Percentiles rank a stretch among this genome's conserved stretches.
Conservation (phyloP, 2,329 filamentous ascomycete species). For the Colletotrichum higginsianum region DNA sequence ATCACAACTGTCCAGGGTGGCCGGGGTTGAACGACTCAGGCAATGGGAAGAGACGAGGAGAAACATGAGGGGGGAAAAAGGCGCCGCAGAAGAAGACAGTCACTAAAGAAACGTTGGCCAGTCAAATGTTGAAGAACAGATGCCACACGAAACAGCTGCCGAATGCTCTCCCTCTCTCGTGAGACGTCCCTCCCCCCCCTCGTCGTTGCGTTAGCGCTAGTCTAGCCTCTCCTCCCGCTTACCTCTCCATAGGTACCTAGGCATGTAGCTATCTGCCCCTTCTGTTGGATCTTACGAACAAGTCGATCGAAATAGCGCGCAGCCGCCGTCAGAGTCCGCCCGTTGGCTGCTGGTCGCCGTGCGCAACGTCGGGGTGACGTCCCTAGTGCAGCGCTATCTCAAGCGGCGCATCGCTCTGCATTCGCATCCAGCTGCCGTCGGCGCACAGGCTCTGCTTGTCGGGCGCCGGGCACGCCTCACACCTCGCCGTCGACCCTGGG, state of each 20-base stretch:
- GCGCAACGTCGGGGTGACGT: slow-evolving; percentile 38
- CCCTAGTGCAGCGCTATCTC: not conserved
- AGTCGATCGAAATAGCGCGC: slow-evolving; percentile 33
- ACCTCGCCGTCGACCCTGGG: not conserved
- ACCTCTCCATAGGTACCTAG: not conserved
- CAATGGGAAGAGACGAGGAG: not conserved
- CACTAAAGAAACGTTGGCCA: slow-evolving; percentile 26
- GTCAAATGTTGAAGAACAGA: slow-evolving; percentile 26
- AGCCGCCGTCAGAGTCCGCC: not conserved
- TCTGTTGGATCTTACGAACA: not conserved
- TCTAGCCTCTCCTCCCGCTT: slow-evolving; percentile 1
- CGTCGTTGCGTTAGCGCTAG: slow-evolving; percentile 17
- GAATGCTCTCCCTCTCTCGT: not conserved
- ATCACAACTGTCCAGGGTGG: not conserved
- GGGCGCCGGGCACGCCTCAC: not conserved
- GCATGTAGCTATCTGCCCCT: not conserved
- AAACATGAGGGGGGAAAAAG: not conserved
- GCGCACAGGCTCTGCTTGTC: not conserved
- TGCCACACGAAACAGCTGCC: slow-evolving; percentile 38
- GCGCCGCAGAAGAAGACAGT: not conserved
- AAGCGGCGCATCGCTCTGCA: slow-evolving; percentile 14
- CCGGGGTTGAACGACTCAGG: slow-evolving; percentile 21
- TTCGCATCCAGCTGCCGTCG: not conserved
- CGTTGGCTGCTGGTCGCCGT: slow-evolving; percentile 36
- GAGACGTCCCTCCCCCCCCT: not conserved